A percentile compares a stretch with the other conserved stretches of the same genome.
Evolutionary conservation across 768 basidiomycete genomes (phyloP).

Genomic region (Serendipita sp.): DNA sequence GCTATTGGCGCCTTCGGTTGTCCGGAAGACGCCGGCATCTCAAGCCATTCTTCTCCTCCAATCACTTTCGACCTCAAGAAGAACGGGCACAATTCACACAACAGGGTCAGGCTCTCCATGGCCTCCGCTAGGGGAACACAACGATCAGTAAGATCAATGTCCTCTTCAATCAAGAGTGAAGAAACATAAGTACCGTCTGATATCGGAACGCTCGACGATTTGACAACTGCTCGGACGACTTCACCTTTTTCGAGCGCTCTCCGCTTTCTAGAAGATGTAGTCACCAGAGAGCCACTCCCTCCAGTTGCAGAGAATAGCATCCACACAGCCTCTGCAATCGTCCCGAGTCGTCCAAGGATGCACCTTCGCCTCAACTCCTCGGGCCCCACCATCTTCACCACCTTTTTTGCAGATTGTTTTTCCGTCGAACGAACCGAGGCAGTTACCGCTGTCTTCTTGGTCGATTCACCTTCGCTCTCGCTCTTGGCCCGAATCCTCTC

Average conservation of each 20-base stretch:
- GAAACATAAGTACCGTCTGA: constrained; percentile 25
- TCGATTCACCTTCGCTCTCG: constrained; percentile 6
- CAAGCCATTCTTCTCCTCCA: constrained; percentile 38
- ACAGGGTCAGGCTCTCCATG: constrained; percentile 51
- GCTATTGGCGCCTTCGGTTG: background rate
- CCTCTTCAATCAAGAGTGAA: background rate
- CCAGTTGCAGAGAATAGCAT: constrained; percentile 65
- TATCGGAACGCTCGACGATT: constrained; percentile 69
- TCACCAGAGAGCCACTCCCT: constrained; percentile 28
- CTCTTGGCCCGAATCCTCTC: constrained; percentile 40
- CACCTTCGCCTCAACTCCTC: constrained; percentile 66
- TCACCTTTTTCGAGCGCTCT: constrained; percentile 53
- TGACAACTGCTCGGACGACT: constrained; percentile 51
- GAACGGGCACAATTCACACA: constrained; percentile 61
- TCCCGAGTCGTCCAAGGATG: constrained; percentile 57
- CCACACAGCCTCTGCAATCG: constrained; percentile 79
- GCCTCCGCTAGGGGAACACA: constrained; percentile 39
- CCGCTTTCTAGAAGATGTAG: constrained; percentile 49
- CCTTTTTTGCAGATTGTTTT: constrained; percentile 35
- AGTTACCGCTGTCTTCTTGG: constrained; percentile 7
- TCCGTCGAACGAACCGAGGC: constrained; percentile 13
- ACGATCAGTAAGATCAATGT: background rate
- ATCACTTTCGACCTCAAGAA: constrained; percentile 54
- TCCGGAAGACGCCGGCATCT: constrained; percentile 26
- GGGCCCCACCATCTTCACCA: constrained; percentile 54